phyloP scores from a whole-genome alignment of 345 rosid genomes.

The Citrus mangshanensis region DNA sequence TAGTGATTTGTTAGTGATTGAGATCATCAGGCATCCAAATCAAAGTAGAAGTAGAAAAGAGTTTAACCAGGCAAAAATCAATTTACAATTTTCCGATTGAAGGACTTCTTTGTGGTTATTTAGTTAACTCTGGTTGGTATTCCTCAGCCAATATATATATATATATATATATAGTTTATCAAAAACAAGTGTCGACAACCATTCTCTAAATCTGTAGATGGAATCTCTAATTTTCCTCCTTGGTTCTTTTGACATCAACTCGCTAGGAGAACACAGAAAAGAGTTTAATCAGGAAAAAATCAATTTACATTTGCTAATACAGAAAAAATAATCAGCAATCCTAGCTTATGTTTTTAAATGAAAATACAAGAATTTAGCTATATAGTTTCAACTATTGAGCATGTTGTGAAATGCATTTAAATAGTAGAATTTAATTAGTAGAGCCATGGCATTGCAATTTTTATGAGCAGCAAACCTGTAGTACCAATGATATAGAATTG shows the following conservation, averaged over 20 bases:
- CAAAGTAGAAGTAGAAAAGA: neutral
- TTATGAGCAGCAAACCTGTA: no score
- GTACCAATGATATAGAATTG: no score
- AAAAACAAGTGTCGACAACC: no score
- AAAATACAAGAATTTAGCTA: conserved; percentile 12
- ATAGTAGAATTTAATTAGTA: no score
- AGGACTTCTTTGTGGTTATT: neutral
- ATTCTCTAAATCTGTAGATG: neutral
- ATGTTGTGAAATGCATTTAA: conserved; percentile 9
- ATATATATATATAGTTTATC: no score
- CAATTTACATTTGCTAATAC: no score
- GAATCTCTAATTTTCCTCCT: neutral
- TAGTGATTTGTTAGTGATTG: no score
- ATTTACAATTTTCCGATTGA: neutral
- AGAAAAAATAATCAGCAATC: conserved; percentile 22
- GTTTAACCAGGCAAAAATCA: no score
- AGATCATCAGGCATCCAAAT: neutral
- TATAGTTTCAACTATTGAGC: conserved; percentile 10
- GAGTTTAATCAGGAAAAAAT: no score
- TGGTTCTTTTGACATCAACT: neutral
- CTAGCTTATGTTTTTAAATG: conserved; percentile 2
- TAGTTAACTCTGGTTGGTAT: no score
- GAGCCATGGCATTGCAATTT: no score
- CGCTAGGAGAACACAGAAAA: neutral
- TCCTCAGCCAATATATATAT: no score